These are phyloP conservation scores for Zhuliangozyma parablackwelliae DNA, from an alignment of 1,139 yeast species.

Conservation along the genomic window DNA sequence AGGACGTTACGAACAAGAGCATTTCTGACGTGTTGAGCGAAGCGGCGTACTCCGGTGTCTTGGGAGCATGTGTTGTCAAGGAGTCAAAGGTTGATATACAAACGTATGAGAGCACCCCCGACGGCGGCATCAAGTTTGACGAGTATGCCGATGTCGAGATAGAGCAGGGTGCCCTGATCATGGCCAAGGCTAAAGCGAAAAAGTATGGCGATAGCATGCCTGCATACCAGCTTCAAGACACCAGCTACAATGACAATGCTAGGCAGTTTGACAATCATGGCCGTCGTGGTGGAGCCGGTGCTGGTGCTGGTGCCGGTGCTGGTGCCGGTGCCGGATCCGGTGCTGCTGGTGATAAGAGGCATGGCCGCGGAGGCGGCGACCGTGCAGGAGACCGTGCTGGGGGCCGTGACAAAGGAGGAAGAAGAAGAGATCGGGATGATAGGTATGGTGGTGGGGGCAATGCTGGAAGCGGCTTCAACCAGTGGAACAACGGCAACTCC, in stretches of 20 bases:
- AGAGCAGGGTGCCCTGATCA: conserved; percentile 56
- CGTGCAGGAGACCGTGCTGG: conserved; percentile 5
- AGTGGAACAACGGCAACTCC: conserved; percentile 2
- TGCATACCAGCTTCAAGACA: conserved; percentile 15
- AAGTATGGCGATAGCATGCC: conserved; percentile 26
- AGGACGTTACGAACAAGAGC: conserved; percentile 45
- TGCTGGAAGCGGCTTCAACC: conserved; percentile 3
- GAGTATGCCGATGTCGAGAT: conserved; percentile 70
- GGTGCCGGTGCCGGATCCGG: no score
- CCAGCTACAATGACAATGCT: conserved; percentile 10
- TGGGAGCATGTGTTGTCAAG: conserved; percentile 68
- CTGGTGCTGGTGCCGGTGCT: no score
- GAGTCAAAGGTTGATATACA: conserved; percentile 62
- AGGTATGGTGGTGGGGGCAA: conserved; percentile 8
- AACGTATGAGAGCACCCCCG: conserved; percentile 62
- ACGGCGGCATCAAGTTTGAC: conserved; percentile 76
- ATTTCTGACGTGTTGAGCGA: conserved; percentile 59
- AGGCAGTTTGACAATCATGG: not conserved
- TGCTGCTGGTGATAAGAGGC: not conserved
- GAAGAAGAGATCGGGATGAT: conserved; percentile 7
- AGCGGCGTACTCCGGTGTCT: conserved; percentile 76
- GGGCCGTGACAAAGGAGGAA: conserved; percentile 7
- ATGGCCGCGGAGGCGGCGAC: conserved; percentile 6
- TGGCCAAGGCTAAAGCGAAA: conserved; percentile 26
- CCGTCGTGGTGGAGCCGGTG: not conserved